Evolutionary conservation across 495 filamentous ascomycete species (phyloP), one percentile per base, ranked within the genome.

Genomic region (Penicillium flavigenum): DNA sequence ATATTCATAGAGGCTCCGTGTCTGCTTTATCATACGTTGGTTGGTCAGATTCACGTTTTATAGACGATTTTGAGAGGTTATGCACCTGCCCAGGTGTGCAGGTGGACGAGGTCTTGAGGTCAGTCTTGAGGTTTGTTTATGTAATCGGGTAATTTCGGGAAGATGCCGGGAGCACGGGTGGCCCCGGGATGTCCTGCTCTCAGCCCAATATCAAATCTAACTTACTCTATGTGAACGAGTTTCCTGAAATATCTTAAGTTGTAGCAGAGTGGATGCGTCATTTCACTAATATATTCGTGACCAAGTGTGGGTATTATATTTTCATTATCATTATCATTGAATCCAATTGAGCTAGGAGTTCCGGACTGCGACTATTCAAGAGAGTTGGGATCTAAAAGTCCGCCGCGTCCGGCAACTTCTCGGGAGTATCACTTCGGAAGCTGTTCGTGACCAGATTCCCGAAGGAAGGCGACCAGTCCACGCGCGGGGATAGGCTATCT

Each of bases 381-480:
- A 16, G 29, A n/a, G 27, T 31, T 31, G 5, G 41, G 2, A 31
- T 19, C 42, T 54, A 68, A 56, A 68, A 70, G 38, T 60, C 54
- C 4, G 61, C 63, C 17, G 69, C 65, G 24, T 65, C 50, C 1
- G 71, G 69, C 31, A 76, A 39, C 14, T 26, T 54, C 24, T 58
- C 52, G 0, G 68, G 71, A 0, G 68, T 72, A 48, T 76, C 71
- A 16, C 61, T 56, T 12, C 73, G 68, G 41, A 60, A 66, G 1
- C 54, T 57, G 19, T 64, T 56, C 4, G 59, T 62, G 49, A 79
- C 66, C 66, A 79, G 58, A 32, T 66, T 54, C 8, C 61, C 56
- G 22, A 79, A 79, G 3, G 72, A 75, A 22, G 75, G 66, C 8
- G 76, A 76, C 73, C 74, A 77, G 11, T 72, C 67, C 17, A 79